Evolutionary conservation across 495 filamentous ascomycete species (phyloP).

Genomic region (Podospora tetraspora): DNA sequence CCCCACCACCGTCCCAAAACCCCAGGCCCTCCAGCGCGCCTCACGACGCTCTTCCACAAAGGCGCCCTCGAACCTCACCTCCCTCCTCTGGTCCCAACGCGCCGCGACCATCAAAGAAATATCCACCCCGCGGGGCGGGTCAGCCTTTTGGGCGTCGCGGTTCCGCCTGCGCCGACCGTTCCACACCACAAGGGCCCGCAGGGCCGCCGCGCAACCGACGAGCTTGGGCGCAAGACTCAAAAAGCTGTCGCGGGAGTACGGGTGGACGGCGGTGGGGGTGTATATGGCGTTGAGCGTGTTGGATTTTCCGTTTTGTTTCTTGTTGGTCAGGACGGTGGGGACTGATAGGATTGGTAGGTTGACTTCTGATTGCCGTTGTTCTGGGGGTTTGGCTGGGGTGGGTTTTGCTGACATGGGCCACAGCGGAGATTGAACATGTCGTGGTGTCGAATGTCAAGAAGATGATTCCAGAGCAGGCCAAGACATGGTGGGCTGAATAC

Average conservation of each 20-base stretch:
- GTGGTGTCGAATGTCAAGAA: slow-evolving; percentile 44
- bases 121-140: slow-evolving; percentile 1
- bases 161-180: slow-evolving; percentile 21
- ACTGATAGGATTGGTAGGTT: slow-evolving; percentile 71
- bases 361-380: not conserved
- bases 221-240: slow-evolving; percentile 66
- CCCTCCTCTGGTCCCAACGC: slow-evolving; percentile 16
- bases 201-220: slow-evolving; percentile 33
- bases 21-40: not conserved
- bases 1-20: slow-evolving; percentile 1
- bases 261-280: slow-evolving; percentile 87
- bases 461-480: slow-evolving; percentile 47
- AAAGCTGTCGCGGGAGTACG: slow-evolving; percentile 88
- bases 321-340: slow-evolving; percentile 75
- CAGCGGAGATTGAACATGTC: slow-evolving; percentile 47
- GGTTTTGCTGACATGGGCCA: not conserved
- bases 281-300: slow-evolving; percentile 77
- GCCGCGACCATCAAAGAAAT: slow-evolving; percentile 7
- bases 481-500: slow-evolving; percentile 40
- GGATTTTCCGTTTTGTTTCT: slow-evolving; percentile 94
- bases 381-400: not conserved
- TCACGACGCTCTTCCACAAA: slow-evolving; percentile 12
- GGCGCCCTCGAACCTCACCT: slow-evolving; percentile 8
- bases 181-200: slow-evolving; percentile 23
- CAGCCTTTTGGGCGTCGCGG: slow-evolving; percentile 6